Evolutionary conservation across 805 yeast genomes (phyloP).

Genomic region (Lipomyces japonicus): DNA sequence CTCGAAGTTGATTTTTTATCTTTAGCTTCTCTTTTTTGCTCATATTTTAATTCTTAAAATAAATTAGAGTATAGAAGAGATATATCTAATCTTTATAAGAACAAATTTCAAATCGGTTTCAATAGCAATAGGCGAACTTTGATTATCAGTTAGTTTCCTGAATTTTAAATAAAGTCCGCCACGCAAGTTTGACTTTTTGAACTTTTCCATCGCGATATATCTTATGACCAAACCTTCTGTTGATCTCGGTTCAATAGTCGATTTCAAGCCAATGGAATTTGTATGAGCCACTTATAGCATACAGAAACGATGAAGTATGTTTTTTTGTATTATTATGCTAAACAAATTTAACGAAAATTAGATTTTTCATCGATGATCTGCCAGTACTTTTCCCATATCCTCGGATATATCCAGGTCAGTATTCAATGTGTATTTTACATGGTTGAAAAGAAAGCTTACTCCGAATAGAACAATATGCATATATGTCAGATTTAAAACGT

Average conservation of each 20-base stretch:
- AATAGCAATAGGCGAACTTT: too few species aligned
- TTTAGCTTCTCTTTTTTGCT: constrained; percentile 20
- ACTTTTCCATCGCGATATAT: too few species aligned
- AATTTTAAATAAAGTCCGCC: too few species aligned
- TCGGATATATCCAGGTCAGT: constrained; percentile 68
- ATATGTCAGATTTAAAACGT: constrained; percentile 92
- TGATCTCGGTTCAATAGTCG: too few species aligned
- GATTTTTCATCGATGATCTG: constrained; percentile 89
- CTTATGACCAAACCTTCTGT: too few species aligned
- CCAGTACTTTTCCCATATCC: constrained; percentile 97
- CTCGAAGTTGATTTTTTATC: constrained; percentile 13
- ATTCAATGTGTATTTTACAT: not conserved
- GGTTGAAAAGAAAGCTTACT: not conserved
- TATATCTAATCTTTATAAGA: too few species aligned
- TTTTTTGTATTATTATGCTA: not conserved
- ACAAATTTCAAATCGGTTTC: too few species aligned
- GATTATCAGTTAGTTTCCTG: too few species aligned
- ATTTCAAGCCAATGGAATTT: too few species aligned
- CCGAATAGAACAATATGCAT: constrained; percentile 78
- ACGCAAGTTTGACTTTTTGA: too few species aligned
- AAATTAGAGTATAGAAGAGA: too few species aligned
- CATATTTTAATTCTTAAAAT: constrained; percentile 9
- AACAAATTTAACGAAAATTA: constrained; percentile 32
- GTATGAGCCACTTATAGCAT: too few species aligned
- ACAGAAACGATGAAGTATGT: constrained; percentile 29